These are phyloP conservation scores for Entrophospora sp. DNA, from an alignment of 192 early-diverging fungal genomes.

Conservation along the genomic window DNA sequence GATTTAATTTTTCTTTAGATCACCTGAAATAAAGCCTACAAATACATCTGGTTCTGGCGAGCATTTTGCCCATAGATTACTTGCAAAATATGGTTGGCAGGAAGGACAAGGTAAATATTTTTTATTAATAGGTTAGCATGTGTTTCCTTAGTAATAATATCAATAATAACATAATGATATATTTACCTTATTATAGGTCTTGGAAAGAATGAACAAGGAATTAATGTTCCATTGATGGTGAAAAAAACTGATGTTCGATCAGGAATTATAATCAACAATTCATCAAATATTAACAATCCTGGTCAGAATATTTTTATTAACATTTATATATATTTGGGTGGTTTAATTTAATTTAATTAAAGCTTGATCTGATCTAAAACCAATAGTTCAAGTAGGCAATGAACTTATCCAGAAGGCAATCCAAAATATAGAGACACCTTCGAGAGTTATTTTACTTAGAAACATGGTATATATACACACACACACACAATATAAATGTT, in stretches of 20 bases:
- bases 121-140: too few species aligned
- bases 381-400: too few species aligned
- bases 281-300: background rate
- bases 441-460: slow-evolving; percentile 50
- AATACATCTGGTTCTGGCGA: background rate
- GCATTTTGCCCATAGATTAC: slow-evolving; percentile 25
- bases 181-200: slow-evolving; percentile 11
- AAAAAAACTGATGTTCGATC: slow-evolving; percentile 26
- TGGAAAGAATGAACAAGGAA: slow-evolving; percentile 32
- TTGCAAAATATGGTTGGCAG: slow-evolving; percentile 37
- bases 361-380: too few species aligned
- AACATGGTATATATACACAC: too few species aligned
- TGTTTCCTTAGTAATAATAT: too few species aligned
- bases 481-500: too few species aligned
- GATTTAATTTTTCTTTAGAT: slow-evolving; percentile 13
- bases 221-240: slow-evolving; percentile 26
- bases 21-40: background rate
- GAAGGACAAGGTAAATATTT: slow-evolving; percentile 29
- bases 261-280: slow-evolving; percentile 23
- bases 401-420: too few species aligned
- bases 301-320: background rate
- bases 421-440: slow-evolving; percentile 16
- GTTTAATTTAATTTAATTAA: too few species aligned
- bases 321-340: too few species aligned
- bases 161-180: too few species aligned